Evolutionary conservation across 1,284 basidiomycete species (phyloP).

Genomic region (Papiliotrema fonsecae): DNA sequence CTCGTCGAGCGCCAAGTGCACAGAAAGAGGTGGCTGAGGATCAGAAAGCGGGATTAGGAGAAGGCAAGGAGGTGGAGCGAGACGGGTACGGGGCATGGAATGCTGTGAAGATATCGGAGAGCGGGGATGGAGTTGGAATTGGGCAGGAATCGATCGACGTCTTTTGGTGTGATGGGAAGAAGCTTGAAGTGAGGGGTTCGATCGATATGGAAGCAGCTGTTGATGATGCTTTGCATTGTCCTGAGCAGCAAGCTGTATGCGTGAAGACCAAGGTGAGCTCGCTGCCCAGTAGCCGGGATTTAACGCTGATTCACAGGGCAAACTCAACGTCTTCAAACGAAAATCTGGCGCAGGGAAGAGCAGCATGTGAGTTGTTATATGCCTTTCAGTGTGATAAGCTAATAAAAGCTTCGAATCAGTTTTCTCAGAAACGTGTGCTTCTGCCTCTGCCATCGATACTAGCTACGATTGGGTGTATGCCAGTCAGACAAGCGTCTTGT

Average conservation of each 20-base stretch:
- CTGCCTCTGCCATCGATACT: no score
- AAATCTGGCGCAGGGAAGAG: no score
- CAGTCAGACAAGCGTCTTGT: no score
- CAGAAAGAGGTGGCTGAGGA: not conserved
- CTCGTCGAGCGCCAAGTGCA: conserved; percentile 13
- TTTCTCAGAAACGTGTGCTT: no score
- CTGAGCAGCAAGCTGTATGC: not conserved
- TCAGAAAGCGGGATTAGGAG: conserved; percentile 21
- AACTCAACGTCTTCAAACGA: no score
- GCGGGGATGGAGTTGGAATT: conserved; percentile 31
- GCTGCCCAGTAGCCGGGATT: no score
- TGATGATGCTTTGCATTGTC: not conserved
- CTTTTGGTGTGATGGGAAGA: conserved; percentile 27
- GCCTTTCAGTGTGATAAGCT: no score
- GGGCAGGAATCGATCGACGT: conserved; percentile 23
- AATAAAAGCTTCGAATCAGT: no score
- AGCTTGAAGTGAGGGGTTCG: conserved; percentile 19
- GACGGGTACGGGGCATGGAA: conserved; percentile 37
- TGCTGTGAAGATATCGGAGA: conserved; percentile 17
- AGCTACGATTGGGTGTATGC: no score
- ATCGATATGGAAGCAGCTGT: not conserved
- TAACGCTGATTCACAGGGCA: no score
- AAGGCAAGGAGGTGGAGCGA: conserved; percentile 34
- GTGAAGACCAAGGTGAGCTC: no score
- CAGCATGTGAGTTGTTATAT: no score